Evolutionary conservation across 208 protist species (phyloP).

Genomic region (Leishmania turanica): DNA sequence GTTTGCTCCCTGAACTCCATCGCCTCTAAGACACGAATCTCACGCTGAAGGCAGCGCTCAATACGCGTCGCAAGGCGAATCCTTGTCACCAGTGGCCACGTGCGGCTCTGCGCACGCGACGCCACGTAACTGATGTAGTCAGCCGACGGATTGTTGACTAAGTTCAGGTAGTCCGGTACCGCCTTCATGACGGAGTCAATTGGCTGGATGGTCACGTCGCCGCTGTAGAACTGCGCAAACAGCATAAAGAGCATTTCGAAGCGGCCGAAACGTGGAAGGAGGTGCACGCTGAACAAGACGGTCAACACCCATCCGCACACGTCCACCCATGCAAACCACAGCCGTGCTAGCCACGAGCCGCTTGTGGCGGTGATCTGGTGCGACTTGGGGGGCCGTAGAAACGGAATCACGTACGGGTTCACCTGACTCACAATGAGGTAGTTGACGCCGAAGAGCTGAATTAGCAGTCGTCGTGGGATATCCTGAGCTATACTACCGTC

Average conservation of each 20-base stretch:
- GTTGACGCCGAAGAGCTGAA: constrained; percentile 75
- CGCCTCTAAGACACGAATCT: constrained; percentile 32
- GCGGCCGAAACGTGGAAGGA: constrained; percentile 42
- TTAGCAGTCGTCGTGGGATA: constrained; percentile 63
- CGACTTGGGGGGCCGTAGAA: constrained; percentile 47
- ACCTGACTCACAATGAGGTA: constrained; percentile 83
- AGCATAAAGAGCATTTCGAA: constrained; percentile 47
- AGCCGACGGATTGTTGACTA: constrained; percentile 64
- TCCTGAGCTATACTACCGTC: constrained; percentile 69
- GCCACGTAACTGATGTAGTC: constrained; percentile 66
- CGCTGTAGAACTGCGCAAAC: constrained; percentile 62
- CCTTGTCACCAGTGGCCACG: constrained; percentile 64
- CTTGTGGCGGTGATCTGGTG: constrained; percentile 21
- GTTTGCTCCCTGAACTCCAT: neutral
- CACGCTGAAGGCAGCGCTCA: constrained; percentile 43
- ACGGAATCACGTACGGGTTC: constrained; percentile 85
- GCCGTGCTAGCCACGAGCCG: constrained; percentile 22
- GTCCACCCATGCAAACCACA: constrained; percentile 34
- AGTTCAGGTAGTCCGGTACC: constrained; percentile 63
- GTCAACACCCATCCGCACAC: constrained; percentile 49
- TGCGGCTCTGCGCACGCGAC: constrained; percentile 47
- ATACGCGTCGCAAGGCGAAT: constrained; percentile 50
- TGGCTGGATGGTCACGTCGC: constrained; percentile 73
- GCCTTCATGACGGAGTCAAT: constrained; percentile 49
- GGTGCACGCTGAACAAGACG: constrained; percentile 39